A percentile compares a stretch with the other conserved stretches of the same genome.
Conservation (phyloP, 2,329 filamentous ascomycete species). For the Talaromyces amestolkiae region DNA sequence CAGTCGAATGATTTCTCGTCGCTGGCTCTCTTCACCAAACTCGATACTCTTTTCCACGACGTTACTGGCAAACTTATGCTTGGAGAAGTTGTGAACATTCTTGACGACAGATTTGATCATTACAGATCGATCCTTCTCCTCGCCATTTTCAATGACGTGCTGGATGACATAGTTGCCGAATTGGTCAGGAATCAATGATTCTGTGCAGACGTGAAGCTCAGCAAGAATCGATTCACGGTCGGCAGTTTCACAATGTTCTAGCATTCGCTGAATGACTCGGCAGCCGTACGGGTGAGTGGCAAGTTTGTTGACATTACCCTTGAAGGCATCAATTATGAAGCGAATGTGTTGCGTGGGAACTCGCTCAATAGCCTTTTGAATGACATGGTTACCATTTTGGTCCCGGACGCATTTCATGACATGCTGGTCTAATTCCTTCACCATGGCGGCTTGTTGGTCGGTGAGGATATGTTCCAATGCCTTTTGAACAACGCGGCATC, state of each 20-base stretch:
- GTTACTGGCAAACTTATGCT: conserved; percentile 95
- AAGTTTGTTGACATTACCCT: conserved; percentile 69
- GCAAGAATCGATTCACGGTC: conserved; percentile 70
- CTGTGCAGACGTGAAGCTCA: conserved; percentile 72
- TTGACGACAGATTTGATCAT: conserved; percentile 72
- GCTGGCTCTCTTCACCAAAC: conserved; percentile 66
- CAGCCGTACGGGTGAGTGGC: conserved; percentile 83
- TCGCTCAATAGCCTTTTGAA: conserved; percentile 87
- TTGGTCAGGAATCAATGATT: conserved; percentile 74
- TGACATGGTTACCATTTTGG: conserved; percentile 92
- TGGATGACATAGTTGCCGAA: conserved; percentile 97
- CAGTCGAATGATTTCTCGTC: conserved; percentile 64
- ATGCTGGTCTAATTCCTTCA: conserved; percentile 75
- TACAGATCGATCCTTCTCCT: conserved; percentile 66
- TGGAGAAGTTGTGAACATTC: conserved; percentile 73
- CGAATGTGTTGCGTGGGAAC: conserved; percentile 74
- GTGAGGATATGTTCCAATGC: conserved; percentile 85
- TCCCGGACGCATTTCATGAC: conserved; percentile 78
- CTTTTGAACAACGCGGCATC: conserved; percentile 95
- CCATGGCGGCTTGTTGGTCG: conserved; percentile 83
- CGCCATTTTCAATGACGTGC: conserved; percentile 79
- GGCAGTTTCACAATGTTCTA: conserved; percentile 73
- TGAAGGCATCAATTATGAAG: conserved; percentile 80
- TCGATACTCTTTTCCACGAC: conserved; percentile 92
- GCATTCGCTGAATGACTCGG: conserved; percentile 85